Base-by-base conservation (phyloP, 495 filamentous ascomycete genomes). In the Hyphodiscus hymeniophilus region DNA sequence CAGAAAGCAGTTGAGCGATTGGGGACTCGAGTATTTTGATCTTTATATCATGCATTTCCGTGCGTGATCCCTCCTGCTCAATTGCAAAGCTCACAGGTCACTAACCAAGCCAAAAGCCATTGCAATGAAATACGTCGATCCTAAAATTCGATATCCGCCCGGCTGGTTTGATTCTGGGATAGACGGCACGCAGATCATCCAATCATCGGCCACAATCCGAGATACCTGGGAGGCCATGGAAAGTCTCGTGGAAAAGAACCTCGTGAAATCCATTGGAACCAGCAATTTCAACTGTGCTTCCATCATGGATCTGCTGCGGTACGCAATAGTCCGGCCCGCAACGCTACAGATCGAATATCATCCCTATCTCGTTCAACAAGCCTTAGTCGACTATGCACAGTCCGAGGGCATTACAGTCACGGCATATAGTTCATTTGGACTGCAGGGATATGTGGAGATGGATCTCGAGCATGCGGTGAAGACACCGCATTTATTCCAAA, bases 331-430 rank as follows among this genome's bases (percentile, higher is more conserved):
- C 64, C 73, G 69, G 28, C 88, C 87, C 11, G 79, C 86, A 18
- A 82, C 82, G 38, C 81, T 95, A 32, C 89, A 95, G 75, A 84
- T 95, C 69, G 89, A 95, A 74, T 89, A 94, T 70, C 90, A 95
- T 72, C 89, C 89, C n/a, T 94, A 88, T 77, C 80, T 95, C 50
- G 79, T 81, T 34, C 89, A 94, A 75, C 66, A 69, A 56, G 72
- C 79, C 23, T 76, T 95, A 33, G 64, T 95, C 45, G 69, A 80
- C 53, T 80, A 84, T 38, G 79, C 77, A 58, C 75, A 85, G 72
- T 60, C 64, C 36, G 68, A 90, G 65, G 79, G 77, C 47, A 83
- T 95, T 50, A 71, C 76, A 42, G 74, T 95, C 26, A 94, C 89
- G 3, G 89, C 83, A 24, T 95, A 94, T 74, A 89, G 82, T 15